A percentile compares a stretch with the other conserved stretches of the same genome.
Conservation (phyloP, 768 basidiomycete species). For the Lepiota brunneoincarnata region DNA sequence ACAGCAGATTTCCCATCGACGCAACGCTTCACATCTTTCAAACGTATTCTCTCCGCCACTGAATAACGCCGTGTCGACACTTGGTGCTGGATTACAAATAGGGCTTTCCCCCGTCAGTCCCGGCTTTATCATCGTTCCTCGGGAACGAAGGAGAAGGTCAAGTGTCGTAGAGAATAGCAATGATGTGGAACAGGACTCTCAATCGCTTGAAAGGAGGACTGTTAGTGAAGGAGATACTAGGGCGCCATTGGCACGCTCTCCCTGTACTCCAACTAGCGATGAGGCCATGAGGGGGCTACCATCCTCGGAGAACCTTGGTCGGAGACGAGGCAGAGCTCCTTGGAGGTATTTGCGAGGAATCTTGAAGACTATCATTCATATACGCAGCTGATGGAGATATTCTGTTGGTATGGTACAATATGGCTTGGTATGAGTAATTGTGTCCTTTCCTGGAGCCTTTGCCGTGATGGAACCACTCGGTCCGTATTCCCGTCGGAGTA, state of each 20-base stretch:
- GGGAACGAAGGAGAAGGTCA: constrained; percentile 43
- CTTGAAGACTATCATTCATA: too few species aligned
- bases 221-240: constrained; percentile 50
- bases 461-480: too few species aligned
- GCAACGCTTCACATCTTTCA: constrained; percentile 8
- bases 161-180: constrained; percentile 33
- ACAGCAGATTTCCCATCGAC: constrained; percentile 3
- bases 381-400: too few species aligned
- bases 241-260: constrained; percentile 3
- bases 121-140: constrained; percentile 69
- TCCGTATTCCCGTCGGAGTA: too few species aligned
- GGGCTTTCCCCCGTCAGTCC: constrained; percentile 75
- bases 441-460: too few species aligned
- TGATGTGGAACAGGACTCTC: constrained; percentile 16
- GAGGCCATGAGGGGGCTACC: not conserved
- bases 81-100: constrained; percentile 65
- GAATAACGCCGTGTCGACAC: constrained; percentile 30
- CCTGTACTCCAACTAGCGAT: not conserved
- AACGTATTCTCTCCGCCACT: constrained; percentile 29
- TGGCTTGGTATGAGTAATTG: too few species aligned
- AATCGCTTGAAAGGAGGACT: constrained; percentile 37
- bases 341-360: too few species aligned
- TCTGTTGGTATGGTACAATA: too few species aligned
- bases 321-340: too few species aligned
- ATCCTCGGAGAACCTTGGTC: too few species aligned